phyloP scores from a whole-genome alignment of 1,284 basidiomycete species.

The Flammula alnicola region DNA sequence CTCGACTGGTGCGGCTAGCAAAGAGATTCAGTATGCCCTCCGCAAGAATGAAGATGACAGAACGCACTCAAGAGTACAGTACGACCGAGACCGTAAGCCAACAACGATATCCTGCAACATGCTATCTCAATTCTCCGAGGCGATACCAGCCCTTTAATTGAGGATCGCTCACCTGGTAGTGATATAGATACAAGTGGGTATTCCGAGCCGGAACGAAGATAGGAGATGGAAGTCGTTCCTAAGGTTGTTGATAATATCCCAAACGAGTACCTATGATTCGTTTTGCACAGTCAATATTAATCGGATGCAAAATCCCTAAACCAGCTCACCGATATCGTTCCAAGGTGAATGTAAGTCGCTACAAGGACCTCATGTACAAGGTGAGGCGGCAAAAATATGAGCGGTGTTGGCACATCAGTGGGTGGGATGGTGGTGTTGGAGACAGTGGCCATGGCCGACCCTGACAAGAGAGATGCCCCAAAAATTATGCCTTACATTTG shows the following conservation, averaged over 20 bases:
- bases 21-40: background rate
- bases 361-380: conserved; percentile 10
- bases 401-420: conserved; percentile 2
- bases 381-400: conserved; percentile 8
- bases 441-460: conserved; percentile 10
- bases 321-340: conserved; percentile 8
- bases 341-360: conserved; percentile 16
- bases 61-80: conserved; percentile 8
- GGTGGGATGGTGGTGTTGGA: conserved; percentile 12
- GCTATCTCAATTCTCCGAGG: background rate
- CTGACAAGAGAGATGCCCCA: too few relatives aligned
- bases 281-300: background rate
- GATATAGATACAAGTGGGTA: conserved; percentile 15
- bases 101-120: conserved; percentile 3
- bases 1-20: conserved; percentile 9
- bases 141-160: background rate
- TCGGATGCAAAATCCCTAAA: background rate
- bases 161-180: conserved; percentile 10
- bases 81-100: conserved; percentile 11
- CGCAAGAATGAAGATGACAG: background rate
- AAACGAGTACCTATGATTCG: conserved; percentile 11
- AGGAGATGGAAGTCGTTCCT: conserved; percentile 14
- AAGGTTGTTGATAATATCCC: conserved; percentile 18
- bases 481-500: too few relatives aligned
- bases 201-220: conserved; percentile 4